These are phyloP conservation scores for Penicillium bialowiezense DNA, from an alignment of 495 filamentous ascomycete species.

Conservation along the genomic window DNA sequence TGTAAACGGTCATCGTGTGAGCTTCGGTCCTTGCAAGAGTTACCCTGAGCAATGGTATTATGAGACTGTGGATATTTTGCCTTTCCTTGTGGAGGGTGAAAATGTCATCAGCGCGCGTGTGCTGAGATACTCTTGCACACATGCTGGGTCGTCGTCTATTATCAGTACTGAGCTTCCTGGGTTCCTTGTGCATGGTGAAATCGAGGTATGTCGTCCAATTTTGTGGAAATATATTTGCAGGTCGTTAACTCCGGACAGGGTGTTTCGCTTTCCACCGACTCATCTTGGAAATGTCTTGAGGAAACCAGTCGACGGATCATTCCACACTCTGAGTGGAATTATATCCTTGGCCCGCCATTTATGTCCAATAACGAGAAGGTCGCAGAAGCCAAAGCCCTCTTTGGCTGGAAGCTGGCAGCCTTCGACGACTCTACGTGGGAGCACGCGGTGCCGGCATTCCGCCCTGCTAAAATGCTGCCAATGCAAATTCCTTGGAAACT, in stretches of 20 bases:
- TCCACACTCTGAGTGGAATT: slow-evolving; percentile 21
- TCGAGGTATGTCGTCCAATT: background rate
- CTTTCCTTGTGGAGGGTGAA: slow-evolving; percentile 10
- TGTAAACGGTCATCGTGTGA: slow-evolving; percentile 20
- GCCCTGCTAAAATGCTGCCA: slow-evolving; percentile 22
- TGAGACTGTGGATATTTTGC: slow-evolving; percentile 25
- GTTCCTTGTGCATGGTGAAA: slow-evolving; percentile 15
- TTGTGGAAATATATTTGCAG: background rate
- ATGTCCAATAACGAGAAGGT: slow-evolving; percentile 22
- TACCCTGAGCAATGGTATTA: slow-evolving; percentile 24
- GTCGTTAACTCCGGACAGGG: slow-evolving; percentile 2
- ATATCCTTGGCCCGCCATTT: slow-evolving; percentile 23
- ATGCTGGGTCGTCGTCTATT: slow-evolving; percentile 20
- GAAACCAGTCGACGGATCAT: slow-evolving; percentile 14
- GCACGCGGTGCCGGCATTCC: slow-evolving; percentile 9
- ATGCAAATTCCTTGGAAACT: slow-evolving; percentile 21
- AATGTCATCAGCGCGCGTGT: slow-evolving; percentile 25
- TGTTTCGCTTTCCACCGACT: slow-evolving; percentile 12
- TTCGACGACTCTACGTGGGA: slow-evolving; percentile 23
- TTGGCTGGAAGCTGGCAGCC: slow-evolving; percentile 10
- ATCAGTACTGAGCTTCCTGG: slow-evolving; percentile 20
- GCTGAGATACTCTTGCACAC: slow-evolving; percentile 18
- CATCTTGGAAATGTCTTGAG: slow-evolving; percentile 17
- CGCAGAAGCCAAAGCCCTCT: slow-evolving; percentile 3
- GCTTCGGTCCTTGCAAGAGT: slow-evolving; percentile 27